Evolutionary conservation across 495 filamentous ascomycete genomes (phyloP), one percentile per base, ranked within the genome.

Genomic region (Aspergillus hancockii): DNA sequence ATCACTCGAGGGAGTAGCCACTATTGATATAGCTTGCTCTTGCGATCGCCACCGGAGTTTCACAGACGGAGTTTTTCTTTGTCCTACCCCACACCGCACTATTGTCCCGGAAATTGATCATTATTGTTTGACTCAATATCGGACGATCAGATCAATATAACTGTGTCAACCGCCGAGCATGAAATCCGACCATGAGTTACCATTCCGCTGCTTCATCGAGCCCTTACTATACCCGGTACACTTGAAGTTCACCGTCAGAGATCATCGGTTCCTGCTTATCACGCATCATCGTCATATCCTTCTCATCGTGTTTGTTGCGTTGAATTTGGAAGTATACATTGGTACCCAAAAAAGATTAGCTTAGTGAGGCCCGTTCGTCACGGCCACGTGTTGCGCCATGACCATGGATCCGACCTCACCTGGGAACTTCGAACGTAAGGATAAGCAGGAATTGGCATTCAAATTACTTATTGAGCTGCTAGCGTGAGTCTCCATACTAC

Each of bases 391-490:
- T 19, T 18, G 8, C 14, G 6, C 31, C 8, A 13, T 21, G 14
- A n/a, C 16, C 2, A 22, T 38, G 50, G 21, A 12, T 31, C 12
- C 28, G 5, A 23, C 21, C 18, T 28, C 14, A 4, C 7, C 41
- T 50, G 49, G 25, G 34, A 32, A 43, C 3, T 14, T 13, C 7
- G 34, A 32, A 19, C 18, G 8, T 0, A 19, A 23, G 0, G 28
- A 22, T 43, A 41, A 49, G n/a, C 58, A 61, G 4, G 57, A 65
- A 3, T 22, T 63, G 19, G 61, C 63, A 4, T 58, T 64, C 19
- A 62, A 54, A 49, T 47, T 69, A 19, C 64, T 69, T 19, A 62
- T 69, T 40, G 66, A 69, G 34, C 18, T 69, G n/a, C 59, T 69
- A 28, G 63, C 66, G 66, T 69, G 47, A 60, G 66, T 67, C 16